Evolutionary conservation across 2,329 filamentous ascomycete genomes (phyloP), one percentile per base, ranked within the genome.

Genomic region (Ampelomyces quisqualis): DNA sequence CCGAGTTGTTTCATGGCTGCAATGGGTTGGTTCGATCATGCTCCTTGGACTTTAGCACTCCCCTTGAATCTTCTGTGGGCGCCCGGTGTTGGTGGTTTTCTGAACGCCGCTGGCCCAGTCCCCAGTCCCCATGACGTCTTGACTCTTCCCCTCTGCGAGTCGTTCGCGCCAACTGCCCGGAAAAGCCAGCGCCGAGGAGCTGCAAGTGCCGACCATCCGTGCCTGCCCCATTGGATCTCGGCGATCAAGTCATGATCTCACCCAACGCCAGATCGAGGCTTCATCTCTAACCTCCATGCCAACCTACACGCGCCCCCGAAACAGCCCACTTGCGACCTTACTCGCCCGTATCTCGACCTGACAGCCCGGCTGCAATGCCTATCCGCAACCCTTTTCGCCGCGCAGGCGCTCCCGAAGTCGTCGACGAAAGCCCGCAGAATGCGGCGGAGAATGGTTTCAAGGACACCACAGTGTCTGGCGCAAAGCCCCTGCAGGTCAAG

Each of bases 401-500:
- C 26, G 59, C 60, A 34, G 64, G 62, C 40, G 57, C 51, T 21
- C 57, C 53, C 41, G 67, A 69, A 30, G 52, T 55, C 13, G 37
- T 56, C 33, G 64, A 68, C n/a, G 60, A 64, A 30, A 45, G 54
- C 38, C 59, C 59, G 38, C 65, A 57, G 53, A 57, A 39, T 47
- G 51, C 49, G 24, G 46, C 64, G 47, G 67, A 65, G 39, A 54
- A 49, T 36, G 61, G 54, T 7, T 66, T 68, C 45, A 56, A 62
- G 49, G 55, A 51, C 47, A 63, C 60, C 24, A 47, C 62, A n/a
- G 59, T 67, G 33, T 58, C 55, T 18, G 68, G 65, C 42, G 43
- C 64, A 40, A 67, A 70, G 51, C 68, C 69, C 33, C 57, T 74
- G 44, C 67, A 73, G 40, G 65, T 72, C 51, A 70, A 72, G 50